These are phyloP conservation scores for Lineolata rhizophorae DNA, from an alignment of 495 filamentous ascomycete genomes.

Conservation along the genomic window DNA sequence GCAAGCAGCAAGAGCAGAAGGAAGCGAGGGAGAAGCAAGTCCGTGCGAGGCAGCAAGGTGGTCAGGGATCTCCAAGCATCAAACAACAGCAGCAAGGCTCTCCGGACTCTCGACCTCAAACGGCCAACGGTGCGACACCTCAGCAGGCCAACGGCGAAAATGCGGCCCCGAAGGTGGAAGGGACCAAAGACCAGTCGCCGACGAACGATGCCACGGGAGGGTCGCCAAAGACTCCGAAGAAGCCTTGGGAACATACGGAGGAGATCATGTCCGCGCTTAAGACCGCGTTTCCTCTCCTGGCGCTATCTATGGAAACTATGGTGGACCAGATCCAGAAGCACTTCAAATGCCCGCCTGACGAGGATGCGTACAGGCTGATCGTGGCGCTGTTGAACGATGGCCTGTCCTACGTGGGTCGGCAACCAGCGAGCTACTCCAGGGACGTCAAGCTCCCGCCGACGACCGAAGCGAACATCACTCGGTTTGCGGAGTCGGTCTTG, in stretches of 20 bases:
- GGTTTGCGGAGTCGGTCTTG: conserved; percentile 90
- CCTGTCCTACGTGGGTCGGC: conserved; percentile 65
- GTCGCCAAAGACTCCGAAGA: conserved; percentile 25
- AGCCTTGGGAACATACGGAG: conserved; percentile 85
- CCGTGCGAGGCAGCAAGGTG: background rate
- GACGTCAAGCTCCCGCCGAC: conserved; percentile 75
- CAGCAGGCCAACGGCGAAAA: conserved; percentile 7
- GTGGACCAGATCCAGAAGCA: conserved; percentile 95
- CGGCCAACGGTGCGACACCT: conserved; percentile 21
- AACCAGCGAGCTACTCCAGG: conserved; percentile 63
- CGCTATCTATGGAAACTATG: conserved; percentile 98
- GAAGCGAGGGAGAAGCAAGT: conserved; percentile 36
- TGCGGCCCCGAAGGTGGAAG: conserved; percentile 8
- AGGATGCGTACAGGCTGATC: conserved; percentile 95
- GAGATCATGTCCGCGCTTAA: conserved; percentile 87
- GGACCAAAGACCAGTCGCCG: conserved; percentile 4
- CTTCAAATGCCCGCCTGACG: conserved; percentile 95
- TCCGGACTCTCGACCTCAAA: conserved; percentile 16
- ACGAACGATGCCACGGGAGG: conserved; percentile 7
- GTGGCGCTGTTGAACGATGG: conserved; percentile 92
- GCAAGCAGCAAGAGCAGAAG: conserved; percentile 68
- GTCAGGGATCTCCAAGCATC: conserved; percentile 18
- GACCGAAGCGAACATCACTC: conserved; percentile 87
- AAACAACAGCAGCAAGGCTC: conserved; percentile 21
- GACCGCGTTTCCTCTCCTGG: conserved; percentile 86